These are phyloP conservation scores for Athelia sp. DNA, from an alignment of 1,284 basidiomycete species.

Conservation along the genomic window DNA sequence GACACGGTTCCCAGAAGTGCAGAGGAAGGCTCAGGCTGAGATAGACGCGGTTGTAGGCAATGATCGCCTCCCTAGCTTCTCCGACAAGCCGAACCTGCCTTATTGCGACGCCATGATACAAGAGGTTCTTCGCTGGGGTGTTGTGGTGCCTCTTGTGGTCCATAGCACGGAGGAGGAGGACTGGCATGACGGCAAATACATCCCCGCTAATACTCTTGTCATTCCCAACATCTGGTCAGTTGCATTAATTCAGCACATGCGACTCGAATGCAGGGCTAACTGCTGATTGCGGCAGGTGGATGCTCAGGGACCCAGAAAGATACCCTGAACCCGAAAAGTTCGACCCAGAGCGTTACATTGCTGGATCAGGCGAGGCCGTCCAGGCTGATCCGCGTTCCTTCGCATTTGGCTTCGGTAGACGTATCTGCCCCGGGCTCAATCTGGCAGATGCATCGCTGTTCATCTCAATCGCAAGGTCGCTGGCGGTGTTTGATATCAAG, in stretches of 20 bases:
- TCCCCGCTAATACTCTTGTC: slow-evolving; percentile 21
- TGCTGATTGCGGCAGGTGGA: slow-evolving; percentile 8
- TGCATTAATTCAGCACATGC: not conserved
- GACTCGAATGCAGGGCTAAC: not conserved
- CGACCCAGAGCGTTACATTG: slow-evolving; percentile 11
- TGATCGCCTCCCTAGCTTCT: slow-evolving; percentile 35
- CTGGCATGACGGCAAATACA: slow-evolving; percentile 23
- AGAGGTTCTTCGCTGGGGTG: slow-evolving; percentile 36
- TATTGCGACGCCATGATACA: slow-evolving; percentile 38
- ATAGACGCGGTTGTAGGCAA: slow-evolving; percentile 31
- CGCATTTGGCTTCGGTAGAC: slow-evolving; percentile 1
- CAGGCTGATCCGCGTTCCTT: not conserved
- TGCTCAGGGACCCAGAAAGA: slow-evolving; percentile 12
- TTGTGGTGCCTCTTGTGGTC: slow-evolving; percentile 19
- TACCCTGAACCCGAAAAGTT: slow-evolving; percentile 15
- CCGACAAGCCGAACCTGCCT: slow-evolving; percentile 34
- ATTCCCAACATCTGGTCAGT: slow-evolving; percentile 18
- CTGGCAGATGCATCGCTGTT: slow-evolving; percentile 56
- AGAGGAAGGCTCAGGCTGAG: slow-evolving; percentile 33
- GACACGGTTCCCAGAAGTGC: slow-evolving; percentile 31
- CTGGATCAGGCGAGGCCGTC: not conserved
- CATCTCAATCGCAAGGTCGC: slow-evolving; percentile 46
- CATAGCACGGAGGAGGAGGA: slow-evolving; percentile 19
- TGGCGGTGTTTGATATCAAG: slow-evolving; percentile 48
- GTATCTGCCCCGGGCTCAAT: slow-evolving; percentile 34